Conservation (phyloP, 345 rosid genomes). For the Salix udensis region DNA sequence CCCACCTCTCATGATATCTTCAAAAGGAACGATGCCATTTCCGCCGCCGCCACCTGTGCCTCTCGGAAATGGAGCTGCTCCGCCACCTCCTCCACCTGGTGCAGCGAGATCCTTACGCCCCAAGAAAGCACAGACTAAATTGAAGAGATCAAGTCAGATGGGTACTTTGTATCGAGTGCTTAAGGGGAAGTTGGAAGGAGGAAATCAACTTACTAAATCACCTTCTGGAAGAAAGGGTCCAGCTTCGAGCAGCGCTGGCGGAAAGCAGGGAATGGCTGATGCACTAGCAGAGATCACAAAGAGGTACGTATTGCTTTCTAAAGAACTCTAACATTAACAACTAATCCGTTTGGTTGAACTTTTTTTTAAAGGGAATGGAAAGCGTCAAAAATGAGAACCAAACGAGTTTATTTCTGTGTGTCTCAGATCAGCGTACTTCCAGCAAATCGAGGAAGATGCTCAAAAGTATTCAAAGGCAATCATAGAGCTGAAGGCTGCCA, state of each 20-base stretch:
- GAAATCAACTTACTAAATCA: constrained; percentile 34
- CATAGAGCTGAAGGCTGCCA: constrained; percentile 46
- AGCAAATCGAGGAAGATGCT: constrained; percentile 80
- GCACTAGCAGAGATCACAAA: constrained; percentile 93
- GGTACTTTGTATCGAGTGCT: constrained; percentile 67
- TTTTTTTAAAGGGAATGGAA: background rate
- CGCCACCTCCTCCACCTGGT: constrained; percentile 67
- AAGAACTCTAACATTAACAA: background rate
- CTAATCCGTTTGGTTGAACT: background rate
- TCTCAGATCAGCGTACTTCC: constrained; percentile 81
- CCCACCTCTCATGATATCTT: constrained; percentile 28
- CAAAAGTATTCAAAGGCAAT: constrained; percentile 54
- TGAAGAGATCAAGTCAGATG: constrained; percentile 79
- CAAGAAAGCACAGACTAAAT: constrained; percentile 61
- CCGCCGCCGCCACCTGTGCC: constrained; percentile 34
- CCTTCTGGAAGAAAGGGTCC: constrained; percentile 33
- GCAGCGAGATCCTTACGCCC: constrained; percentile 56
- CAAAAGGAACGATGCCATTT: constrained; percentile 23
- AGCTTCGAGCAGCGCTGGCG: constrained; percentile 31
- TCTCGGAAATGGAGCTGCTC: constrained; percentile 36
- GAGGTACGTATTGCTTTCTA: constrained; percentile 34
- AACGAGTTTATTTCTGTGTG: background rate
- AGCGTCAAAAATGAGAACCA: constrained; percentile 1
- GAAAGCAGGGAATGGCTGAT: constrained; percentile 96
- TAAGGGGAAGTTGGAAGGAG: constrained; percentile 76